Percentiles rank a stretch among this genome's conserved stretches.
phyloP scores from a whole-genome alignment of 371 early-diverging fungal genomes.

The Dichotomocladium elegans region DNA sequence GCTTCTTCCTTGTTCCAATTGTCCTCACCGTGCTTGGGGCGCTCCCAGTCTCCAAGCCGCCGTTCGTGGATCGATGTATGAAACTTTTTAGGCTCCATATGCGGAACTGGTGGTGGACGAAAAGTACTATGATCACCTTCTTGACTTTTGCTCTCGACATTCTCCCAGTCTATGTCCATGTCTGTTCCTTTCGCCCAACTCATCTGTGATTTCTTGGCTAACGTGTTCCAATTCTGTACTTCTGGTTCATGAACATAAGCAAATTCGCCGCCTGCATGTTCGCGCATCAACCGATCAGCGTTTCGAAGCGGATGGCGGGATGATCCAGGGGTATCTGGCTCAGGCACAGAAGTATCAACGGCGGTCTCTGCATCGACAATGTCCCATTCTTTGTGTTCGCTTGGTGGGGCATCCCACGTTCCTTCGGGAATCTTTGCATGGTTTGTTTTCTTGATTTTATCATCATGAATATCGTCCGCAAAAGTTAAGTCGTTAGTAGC shows the following conservation, averaged over 20 bases:
- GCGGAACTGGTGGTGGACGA: too few relatives aligned
- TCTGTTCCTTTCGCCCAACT: constrained; percentile 22
- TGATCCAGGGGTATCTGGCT: too few relatives aligned
- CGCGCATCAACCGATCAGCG: too few relatives aligned
- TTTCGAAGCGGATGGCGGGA: too few relatives aligned
- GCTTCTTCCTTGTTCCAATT: constrained; percentile 21
- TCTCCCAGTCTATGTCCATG: constrained; percentile 6
- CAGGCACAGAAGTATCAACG: too few relatives aligned
- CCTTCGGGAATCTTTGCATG: too few relatives aligned
- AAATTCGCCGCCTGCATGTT: constrained; percentile 16
- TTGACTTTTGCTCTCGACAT: background rate
- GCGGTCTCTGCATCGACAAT: background rate
- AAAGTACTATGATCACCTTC: background rate
- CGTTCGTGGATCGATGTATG: background rate
- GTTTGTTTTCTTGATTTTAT: background rate
- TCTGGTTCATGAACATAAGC: constrained; percentile 1
- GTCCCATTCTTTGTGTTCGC: too few relatives aligned
- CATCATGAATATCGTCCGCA: constrained; percentile 8
- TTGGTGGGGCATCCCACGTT: too few relatives aligned
- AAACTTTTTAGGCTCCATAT: constrained; percentile 1
- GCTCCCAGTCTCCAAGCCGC: background rate
- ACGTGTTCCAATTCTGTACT: constrained; percentile 17
- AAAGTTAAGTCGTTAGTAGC: background rate
- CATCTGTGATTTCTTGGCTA: constrained; percentile 10
- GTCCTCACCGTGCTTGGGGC: constrained; percentile 1